These are phyloP conservation scores for Hirschfeldia incana DNA, from an alignment of 345 rosid genomes.

Conservation along the genomic window DNA sequence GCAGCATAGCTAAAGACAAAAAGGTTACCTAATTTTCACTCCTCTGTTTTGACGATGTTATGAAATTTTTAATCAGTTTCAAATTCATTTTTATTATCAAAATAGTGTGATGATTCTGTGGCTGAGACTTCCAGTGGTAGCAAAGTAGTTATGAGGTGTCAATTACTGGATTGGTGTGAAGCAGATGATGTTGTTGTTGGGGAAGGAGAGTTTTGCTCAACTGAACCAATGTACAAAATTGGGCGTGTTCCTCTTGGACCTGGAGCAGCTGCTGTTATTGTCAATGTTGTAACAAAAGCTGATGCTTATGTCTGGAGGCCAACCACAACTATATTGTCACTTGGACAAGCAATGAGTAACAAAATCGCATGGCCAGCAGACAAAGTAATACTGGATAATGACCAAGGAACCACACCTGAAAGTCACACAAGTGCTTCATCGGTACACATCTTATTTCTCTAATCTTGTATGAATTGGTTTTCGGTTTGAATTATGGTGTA, in stretches of 20 bases:
- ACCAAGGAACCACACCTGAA: not conserved
- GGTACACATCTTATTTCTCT: not conserved
- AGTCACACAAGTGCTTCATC: not conserved
- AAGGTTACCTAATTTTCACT: not conserved
- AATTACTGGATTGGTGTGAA: not conserved
- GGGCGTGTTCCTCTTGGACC: not conserved
- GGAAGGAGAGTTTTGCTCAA: not conserved
- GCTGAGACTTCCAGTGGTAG: not conserved
- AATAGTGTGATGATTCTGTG: not conserved
- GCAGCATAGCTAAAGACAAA: not conserved
- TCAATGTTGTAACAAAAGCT: not conserved
- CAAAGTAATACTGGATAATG: not conserved
- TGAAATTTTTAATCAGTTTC: not conserved
- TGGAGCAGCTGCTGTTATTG: not conserved
- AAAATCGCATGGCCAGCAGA: not conserved
- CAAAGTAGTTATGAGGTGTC: not conserved
- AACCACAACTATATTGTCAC: not conserved
- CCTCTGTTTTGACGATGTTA: not conserved
- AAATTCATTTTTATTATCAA: not conserved
- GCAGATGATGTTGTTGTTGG: not conserved
- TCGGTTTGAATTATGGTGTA: not conserved
- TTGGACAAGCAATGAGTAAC: not conserved
- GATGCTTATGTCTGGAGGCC: not conserved
- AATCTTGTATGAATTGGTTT: not conserved
- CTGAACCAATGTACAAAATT: not conserved